Percentiles rank a stretch among this genome's conserved stretches.
Evolutionary conservation across 2,329 filamentous ascomycete species (phyloP).

Genomic region (Epicoccum sorghinum): DNA sequence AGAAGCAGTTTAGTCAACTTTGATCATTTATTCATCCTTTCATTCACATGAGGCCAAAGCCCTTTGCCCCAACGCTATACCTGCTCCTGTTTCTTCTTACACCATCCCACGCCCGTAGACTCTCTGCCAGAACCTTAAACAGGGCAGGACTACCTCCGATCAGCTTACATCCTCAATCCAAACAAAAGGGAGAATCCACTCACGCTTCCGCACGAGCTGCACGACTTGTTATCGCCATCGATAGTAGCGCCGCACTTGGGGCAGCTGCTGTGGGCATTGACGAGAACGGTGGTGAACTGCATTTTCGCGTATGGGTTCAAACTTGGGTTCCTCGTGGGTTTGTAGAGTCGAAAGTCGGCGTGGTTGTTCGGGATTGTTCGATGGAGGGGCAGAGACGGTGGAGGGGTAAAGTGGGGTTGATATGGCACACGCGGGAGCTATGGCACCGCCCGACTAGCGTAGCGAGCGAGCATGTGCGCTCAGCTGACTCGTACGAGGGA

Average conservation of each 20-base stretch:
- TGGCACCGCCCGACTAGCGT: constrained; percentile 5
- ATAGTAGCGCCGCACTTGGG: constrained; percentile 48
- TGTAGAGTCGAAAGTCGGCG: not conserved
- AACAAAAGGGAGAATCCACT: constrained; percentile 11
- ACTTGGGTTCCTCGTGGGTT: not conserved
- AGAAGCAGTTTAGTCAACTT: no score
- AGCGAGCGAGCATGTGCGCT: constrained; percentile 29
- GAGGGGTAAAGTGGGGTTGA: constrained; percentile 46
- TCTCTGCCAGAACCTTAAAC: not conserved
- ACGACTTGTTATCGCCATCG: constrained; percentile 42
- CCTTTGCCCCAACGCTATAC: no score
- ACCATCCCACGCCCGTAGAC: no score
- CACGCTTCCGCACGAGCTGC: constrained; percentile 48
- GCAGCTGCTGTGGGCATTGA: constrained; percentile 44
- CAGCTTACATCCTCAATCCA: not conserved
- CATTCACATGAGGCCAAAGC: no score
- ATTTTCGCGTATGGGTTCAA: constrained; percentile 20
- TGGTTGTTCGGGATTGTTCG: constrained; percentile 7
- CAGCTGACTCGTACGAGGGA: constrained; percentile 37
- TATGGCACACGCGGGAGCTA: constrained; percentile 26
- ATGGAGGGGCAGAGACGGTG: constrained; percentile 2
- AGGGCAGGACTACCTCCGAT: constrained; percentile 10
- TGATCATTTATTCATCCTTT: no score
- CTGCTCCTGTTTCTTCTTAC: no score
- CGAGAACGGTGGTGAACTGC: constrained; percentile 34